Conservation (phyloP, 2,329 filamentous ascomycete species). For the Penicillium sclerotiorum region DNA sequence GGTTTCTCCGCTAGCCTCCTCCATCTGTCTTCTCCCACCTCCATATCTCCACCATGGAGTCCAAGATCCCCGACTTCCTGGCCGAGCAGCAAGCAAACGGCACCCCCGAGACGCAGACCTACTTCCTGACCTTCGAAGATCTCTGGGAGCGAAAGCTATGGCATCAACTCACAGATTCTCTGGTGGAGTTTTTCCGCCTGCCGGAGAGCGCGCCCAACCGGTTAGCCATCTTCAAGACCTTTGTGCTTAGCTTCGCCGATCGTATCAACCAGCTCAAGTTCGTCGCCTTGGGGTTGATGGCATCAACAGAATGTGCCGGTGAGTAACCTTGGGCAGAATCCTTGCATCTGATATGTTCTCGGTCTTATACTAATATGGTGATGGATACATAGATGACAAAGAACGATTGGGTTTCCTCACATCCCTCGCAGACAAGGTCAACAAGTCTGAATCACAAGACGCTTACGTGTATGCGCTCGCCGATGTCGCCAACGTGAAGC, state of each 20-base stretch:
- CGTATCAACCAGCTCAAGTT: conserved; percentile 99
- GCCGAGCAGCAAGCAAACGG: conserved; percentile 85
- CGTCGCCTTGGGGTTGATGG: conserved; percentile 84
- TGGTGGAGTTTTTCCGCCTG: conserved; percentile 85
- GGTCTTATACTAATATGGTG: not conserved
- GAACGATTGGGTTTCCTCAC: conserved; percentile 85
- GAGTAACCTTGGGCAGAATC: conserved; percentile 3
- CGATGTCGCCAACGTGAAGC: conserved; percentile 83
- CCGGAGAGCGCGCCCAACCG: conserved; percentile 80
- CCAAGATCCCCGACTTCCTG: conserved; percentile 90
- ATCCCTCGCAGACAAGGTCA: conserved; percentile 80
- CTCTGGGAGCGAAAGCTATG: conserved; percentile 98
- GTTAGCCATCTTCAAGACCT: conserved; percentile 87
- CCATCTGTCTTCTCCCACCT: too few relatives aligned
- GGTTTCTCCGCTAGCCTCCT: not conserved
- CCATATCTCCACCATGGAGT: conserved; percentile 68
- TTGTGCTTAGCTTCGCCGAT: conserved; percentile 93
- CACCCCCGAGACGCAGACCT: conserved; percentile 82
- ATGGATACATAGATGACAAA: conserved; percentile 66
- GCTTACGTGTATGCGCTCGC: conserved; percentile 93
- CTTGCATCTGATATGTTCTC: not conserved
- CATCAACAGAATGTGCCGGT: conserved; percentile 73
- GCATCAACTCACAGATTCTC: conserved; percentile 93
- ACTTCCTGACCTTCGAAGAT: conserved; percentile 91
- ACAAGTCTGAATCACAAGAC: conserved; percentile 91